Evolutionary conservation across 2,329 filamentous ascomycete genomes (phyloP).

Genomic region (Trichoderma aggressivum): DNA sequence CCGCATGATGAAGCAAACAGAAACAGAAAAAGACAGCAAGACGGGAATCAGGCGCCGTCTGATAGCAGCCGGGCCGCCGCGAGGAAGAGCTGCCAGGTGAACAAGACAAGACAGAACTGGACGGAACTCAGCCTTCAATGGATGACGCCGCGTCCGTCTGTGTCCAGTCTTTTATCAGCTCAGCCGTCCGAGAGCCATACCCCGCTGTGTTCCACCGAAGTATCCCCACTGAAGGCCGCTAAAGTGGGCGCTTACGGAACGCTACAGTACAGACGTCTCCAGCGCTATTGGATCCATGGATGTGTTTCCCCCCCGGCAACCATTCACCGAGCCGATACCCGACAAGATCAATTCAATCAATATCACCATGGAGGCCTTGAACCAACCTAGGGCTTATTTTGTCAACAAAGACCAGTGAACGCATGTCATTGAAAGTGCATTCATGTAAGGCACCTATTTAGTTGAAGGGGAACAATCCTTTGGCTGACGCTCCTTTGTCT

Average conservation of each 20-base stretch:
- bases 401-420: not conserved
- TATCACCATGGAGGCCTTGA: no score
- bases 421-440: not conserved
- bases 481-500: not conserved
- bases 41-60: not conserved
- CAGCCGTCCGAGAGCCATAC: not conserved
- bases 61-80: slow-evolving; percentile 6
- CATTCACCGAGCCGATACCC: not conserved
- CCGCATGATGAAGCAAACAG: not conserved
- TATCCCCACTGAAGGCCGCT: not conserved
- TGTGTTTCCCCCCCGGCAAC: not conserved
- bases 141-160: not conserved
- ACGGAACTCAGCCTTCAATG: not conserved
- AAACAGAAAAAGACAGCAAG: not conserved
- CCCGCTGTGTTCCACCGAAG: not conserved
- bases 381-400: no score
- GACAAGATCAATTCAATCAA: not conserved
- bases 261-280: not conserved
- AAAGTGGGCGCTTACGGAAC: not conserved
- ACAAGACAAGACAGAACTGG: not conserved
- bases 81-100: slow-evolving; percentile 7
- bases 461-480: not conserved
- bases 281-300: no score
- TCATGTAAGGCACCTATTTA: not conserved
- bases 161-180: not conserved